A percentile compares a stretch with the other conserved stretches of the same genome.
Evolutionary conservation across 2,329 filamentous ascomycete genomes (phyloP).

Genomic region (Aspergillus cejpii): DNA sequence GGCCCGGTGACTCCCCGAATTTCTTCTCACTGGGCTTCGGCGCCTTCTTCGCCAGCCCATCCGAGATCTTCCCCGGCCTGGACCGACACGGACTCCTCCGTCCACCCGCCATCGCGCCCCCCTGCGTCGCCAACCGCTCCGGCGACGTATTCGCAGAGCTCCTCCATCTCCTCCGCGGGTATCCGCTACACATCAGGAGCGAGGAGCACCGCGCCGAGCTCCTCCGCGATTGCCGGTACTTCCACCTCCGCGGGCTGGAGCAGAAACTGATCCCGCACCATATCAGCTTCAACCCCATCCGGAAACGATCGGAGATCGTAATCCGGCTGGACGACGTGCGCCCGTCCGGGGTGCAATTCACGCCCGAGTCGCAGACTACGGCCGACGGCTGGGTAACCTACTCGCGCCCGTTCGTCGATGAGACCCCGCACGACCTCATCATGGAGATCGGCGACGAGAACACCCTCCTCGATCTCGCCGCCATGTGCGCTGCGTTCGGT

Average conservation of each 20-base stretch:
- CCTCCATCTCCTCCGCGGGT: conserved; percentile 73
- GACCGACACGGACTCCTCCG: conserved; percentile 71
- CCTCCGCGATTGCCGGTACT: conserved; percentile 82
- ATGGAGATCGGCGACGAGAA: conserved; percentile 69
- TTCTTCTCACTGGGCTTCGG: conserved; percentile 90
- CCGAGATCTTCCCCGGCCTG: conserved; percentile 78
- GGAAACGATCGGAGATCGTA: conserved; percentile 65
- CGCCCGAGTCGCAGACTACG: conserved; percentile 37
- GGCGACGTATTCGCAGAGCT: conserved; percentile 81
- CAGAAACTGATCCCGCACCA: conserved; percentile 74
- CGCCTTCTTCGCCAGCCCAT: conserved; percentile 73
- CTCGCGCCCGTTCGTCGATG: conserved; percentile 77
- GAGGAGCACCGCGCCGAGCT: conserved; percentile 71
- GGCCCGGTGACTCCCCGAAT: conserved; percentile 85
- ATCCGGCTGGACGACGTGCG: conserved; percentile 80
- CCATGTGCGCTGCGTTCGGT: conserved; percentile 63
- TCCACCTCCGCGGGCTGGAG: conserved; percentile 85
- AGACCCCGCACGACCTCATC: conserved; percentile 64
- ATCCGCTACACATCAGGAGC: conserved; percentile 68
- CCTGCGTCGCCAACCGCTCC: conserved; percentile 70
- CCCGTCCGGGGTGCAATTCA: conserved; percentile 70
- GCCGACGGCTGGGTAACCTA: conserved; percentile 62
- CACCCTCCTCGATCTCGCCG: conserved; percentile 51
- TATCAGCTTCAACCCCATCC: conserved; percentile 66
- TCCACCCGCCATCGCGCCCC: conserved; percentile 78